Base-by-base conservation (phyloP, 2,329 filamentous ascomycete genomes). In the Diplodia scrobiculata region DNA sequence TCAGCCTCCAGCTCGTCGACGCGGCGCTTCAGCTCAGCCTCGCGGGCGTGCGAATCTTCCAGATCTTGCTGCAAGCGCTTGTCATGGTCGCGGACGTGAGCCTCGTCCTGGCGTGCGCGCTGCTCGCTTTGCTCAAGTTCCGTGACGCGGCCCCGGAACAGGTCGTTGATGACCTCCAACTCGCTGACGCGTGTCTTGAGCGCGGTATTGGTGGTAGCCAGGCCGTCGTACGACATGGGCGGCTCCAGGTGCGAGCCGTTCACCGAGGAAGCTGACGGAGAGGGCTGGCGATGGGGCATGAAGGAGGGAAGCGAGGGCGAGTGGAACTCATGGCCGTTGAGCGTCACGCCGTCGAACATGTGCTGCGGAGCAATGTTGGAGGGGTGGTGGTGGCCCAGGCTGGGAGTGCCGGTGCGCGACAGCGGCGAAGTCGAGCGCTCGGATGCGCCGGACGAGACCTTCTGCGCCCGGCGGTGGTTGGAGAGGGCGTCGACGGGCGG, bases 171-270 rank as follows among this genome's bases (percentile, higher is more conserved):
- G 63, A 99, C 86, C 76, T 99, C 95, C 27, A 99, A 84, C 77
- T 99, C 95, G 71, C 89, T 95, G 38, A 99, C 94, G 50, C 95
- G 89, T 0, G 95, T 99, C 80, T 96, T 96, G n/a, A 98, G 83
- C 60, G 88, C 89, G 5, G 91, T 91, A 76, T 96, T 97, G 68
- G 89, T 86, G 1, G 89, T 89, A 63, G 92, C 82, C 27, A 96
- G 84, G 68, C 91, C 88, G 74, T 97, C 91, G 76, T 91, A 92
- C 2, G 89, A 89, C 74, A 92, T 89, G 0, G 90, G 87, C 4
- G 86, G 82, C 67, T 93, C 91, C 66, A 88, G 81, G 69, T 87
- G 84, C 55, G 89, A 88, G 60, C 80, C 81, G 68, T 87, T 85
- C 67, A 84, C 72, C 73, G 87, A 79, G 73, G 88, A 79, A 68